phyloP scores from a whole-genome alignment of 495 filamentous ascomycete genomes.

The Stereocaulon alpinum region DNA sequence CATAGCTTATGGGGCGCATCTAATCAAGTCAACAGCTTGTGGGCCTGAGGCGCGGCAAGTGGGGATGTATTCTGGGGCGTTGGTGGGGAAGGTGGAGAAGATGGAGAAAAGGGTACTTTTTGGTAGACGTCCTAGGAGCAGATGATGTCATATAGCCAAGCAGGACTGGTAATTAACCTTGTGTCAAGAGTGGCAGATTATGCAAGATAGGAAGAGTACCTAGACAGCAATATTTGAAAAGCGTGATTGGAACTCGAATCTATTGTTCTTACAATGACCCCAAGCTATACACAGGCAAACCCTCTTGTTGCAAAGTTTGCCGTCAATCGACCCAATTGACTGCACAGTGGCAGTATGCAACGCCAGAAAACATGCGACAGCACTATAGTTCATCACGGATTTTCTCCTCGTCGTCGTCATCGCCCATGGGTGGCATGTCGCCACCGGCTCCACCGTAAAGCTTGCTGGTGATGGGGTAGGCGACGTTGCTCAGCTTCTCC shows the following conservation, averaged over 20 bases:
- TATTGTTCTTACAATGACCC: not conserved
- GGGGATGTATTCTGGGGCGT: not conserved
- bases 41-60: not conserved
- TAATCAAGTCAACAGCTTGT: not conserved
- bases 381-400: constrained; percentile 86
- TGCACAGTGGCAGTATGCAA: not conserved
- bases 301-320: not conserved
- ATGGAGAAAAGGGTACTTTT: no score
- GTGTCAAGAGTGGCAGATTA: not conserved
- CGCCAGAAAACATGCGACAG: not conserved
- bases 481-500: constrained; percentile 93
- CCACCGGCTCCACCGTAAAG: constrained; percentile 65
- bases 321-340: not conserved
- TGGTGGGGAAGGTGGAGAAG: no score
- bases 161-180: no score
- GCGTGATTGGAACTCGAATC: not conserved
- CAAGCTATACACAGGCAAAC: not conserved
- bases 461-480: constrained; percentile 98
- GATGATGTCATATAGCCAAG: no score
- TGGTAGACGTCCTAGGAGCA: no score
- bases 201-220: not conserved
- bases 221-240: no score
- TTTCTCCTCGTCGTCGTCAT: constrained; percentile 49
- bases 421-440: constrained; percentile 29
- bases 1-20: no score